phyloP scores from a whole-genome alignment of 108 stramenopile species.

The Skeletonema costatum region DNA sequence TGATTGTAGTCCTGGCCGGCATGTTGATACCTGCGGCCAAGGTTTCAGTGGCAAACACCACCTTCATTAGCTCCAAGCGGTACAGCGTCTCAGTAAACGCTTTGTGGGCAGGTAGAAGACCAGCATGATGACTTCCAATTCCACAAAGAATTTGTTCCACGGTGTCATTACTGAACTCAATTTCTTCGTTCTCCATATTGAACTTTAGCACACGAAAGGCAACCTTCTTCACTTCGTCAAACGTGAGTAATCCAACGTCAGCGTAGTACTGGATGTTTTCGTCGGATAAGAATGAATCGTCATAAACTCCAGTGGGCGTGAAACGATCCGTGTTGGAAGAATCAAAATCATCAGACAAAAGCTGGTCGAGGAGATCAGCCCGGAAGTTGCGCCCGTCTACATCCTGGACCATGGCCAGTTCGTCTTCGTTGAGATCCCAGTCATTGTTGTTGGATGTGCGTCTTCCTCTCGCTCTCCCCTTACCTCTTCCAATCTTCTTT shows the following conservation, averaged over 20 bases:
- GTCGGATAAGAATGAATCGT: conserved; percentile 53
- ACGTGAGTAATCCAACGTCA: conserved; percentile 66
- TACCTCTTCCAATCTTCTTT: conserved; percentile 12
- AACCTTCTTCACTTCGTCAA: conserved; percentile 65
- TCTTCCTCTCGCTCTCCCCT: conserved; percentile 42
- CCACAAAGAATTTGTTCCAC: conserved; percentile 75
- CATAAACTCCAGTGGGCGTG: conserved; percentile 20
- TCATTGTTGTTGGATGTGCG: conserved; percentile 21
- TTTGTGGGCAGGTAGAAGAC: conserved; percentile 90
- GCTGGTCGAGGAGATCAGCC: conserved; percentile 47
- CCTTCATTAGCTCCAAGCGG: conserved; percentile 82
- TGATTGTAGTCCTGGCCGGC: conserved; percentile 86
- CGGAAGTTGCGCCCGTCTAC: conserved; percentile 68
- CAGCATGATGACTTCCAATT: conserved; percentile 92
- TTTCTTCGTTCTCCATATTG: conserved; percentile 76
- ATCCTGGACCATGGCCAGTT: conserved; percentile 52
- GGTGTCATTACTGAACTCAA: conserved; percentile 62
- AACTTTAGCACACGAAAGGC: conserved; percentile 67
- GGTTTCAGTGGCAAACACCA: conserved; percentile 94
- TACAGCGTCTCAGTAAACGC: conserved; percentile 90
- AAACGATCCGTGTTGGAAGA: conserved; percentile 14
- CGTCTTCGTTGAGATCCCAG: conserved; percentile 36
- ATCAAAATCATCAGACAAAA: conserved; percentile 44
- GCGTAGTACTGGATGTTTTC: conserved; percentile 67
- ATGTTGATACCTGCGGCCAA: conserved; percentile 94